These are phyloP conservation scores for Sideroxylon spinosum DNA, from an alignment of 179 eudicot genomes.

Conservation along the genomic window DNA sequence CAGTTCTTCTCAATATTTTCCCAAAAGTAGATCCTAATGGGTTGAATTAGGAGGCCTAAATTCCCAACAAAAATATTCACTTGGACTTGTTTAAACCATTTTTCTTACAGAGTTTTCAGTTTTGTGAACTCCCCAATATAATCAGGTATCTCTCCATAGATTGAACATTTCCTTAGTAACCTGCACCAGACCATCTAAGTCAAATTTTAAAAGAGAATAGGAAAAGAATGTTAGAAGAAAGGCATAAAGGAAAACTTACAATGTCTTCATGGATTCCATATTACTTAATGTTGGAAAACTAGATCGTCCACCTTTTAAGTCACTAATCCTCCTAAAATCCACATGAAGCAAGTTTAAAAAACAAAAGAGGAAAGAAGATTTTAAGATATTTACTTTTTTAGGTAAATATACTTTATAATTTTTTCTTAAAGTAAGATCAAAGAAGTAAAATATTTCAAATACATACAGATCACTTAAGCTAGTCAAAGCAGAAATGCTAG, in stretches of 20 bases:
- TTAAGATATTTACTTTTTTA: too few relatives aligned
- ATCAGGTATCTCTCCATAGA: slow-evolving; percentile 44
- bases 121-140: slow-evolving; percentile 38
- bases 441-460: background rate
- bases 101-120: slow-evolving; percentile 45
- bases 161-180: slow-evolving; percentile 42
- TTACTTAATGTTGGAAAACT: slow-evolving; percentile 36
- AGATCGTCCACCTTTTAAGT: slow-evolving; percentile 37
- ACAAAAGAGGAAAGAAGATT: background rate
- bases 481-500: slow-evolving; percentile 43
- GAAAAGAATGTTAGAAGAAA: background rate
- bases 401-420: background rate
- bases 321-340: slow-evolving; percentile 49
- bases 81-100: background rate
- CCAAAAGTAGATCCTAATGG: too few relatives aligned
- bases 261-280: slow-evolving; percentile 36
- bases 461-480: slow-evolving; percentile 49
- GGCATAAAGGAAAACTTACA: slow-evolving; percentile 32
- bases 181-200: slow-evolving; percentile 23
- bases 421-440: background rate
- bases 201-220: slow-evolving; percentile 4
- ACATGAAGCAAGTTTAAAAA: background rate
- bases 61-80: too few relatives aligned
- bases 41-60: too few relatives aligned
- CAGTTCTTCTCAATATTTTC: too few relatives aligned